Evolutionary conservation across 2,329 filamentous ascomycete species (phyloP).

Genomic region (Bipolaris victoriae): DNA sequence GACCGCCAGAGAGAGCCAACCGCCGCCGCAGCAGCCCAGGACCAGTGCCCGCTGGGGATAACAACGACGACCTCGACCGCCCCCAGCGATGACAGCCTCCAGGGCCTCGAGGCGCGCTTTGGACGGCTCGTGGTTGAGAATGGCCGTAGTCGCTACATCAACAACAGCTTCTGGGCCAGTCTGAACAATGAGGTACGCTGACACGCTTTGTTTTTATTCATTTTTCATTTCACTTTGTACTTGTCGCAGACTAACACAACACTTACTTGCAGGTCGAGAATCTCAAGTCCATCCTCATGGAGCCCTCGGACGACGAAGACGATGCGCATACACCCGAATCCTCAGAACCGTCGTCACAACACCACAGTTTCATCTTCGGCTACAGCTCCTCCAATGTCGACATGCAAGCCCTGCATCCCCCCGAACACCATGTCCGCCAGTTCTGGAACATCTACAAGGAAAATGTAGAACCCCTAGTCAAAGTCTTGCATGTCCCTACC

Average conservation of each 20-base stretch:
- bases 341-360: constrained; percentile 54
- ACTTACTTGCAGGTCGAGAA: constrained; percentile 60
- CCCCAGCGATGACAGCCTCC: constrained; percentile 40
- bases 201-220: not conserved
- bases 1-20: constrained; percentile 32
- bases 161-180: constrained; percentile 77
- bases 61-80: constrained; percentile 23
- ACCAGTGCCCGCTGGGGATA: constrained; percentile 11
- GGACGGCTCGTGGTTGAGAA: constrained; percentile 74
- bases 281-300: constrained; percentile 66
- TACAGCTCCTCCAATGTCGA: constrained; percentile 75
- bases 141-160: constrained; percentile 73
- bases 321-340: constrained; percentile 54
- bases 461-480: constrained; percentile 75
- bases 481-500: constrained; percentile 73
- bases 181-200: constrained; percentile 72
- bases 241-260: not conserved
- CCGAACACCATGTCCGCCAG: constrained; percentile 65
- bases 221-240: no score
- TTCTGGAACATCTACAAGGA: constrained; percentile 76
- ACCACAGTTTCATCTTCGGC: constrained; percentile 75
- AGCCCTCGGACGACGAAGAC: constrained; percentile 67
- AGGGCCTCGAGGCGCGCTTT: constrained; percentile 61
- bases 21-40: constrained; percentile 15
- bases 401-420: constrained; percentile 68